Evolutionary conservation across 768 basidiomycete species (phyloP), one percentile per base, ranked within the genome.

Genomic region (Trametes sanguinea): DNA sequence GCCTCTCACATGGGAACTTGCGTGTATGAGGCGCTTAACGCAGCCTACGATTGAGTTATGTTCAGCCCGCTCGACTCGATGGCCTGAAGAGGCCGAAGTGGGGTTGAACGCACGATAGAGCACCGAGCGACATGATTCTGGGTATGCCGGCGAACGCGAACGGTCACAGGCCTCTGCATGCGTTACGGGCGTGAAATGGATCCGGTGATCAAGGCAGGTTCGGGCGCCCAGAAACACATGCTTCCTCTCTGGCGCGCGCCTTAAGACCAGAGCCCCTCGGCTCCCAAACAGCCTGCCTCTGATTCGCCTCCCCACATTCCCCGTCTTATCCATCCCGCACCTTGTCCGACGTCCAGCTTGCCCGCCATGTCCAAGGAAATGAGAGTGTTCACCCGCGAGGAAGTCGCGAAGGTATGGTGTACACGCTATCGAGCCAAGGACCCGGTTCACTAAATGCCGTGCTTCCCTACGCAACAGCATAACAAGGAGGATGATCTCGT

Each of bases 401-500:
- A 92, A 65, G 89, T 92, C n/a, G 80, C 82, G 48, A 83, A 87
- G 78, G 89, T 89, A 51, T 39, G 80, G 72, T 6, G n/a, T 17
- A 22, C 16, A n/a, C 22, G 2, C 16, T 44, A 40, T 40, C n/a
- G 10, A 13, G 13, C 48, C 32, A 17, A 39, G 40, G 51, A 61
- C 43, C 62, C 29, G 40, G 30, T 46, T 3, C n/a, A 42, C 56
- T 56, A 8, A 64, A n/a, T 52, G 33, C 35, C 35, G 44, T 33
- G 9, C 47, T n/a, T 44, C 35, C 16, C 2, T 9, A 37, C 35
- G 6, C 35, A 11, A 37, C 67, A 90, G 85, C 93, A 95, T 76
- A 90, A 89, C 74, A 88, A 81, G 66, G 76, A 80, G 27, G 90
- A 85, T 57, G 93, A 95, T 76, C 78, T 95, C 57, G 87, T 88